Evolutionary conservation across 2,329 filamentous ascomycete species (phyloP).

Genomic region (Penicillium verrucosum): DNA sequence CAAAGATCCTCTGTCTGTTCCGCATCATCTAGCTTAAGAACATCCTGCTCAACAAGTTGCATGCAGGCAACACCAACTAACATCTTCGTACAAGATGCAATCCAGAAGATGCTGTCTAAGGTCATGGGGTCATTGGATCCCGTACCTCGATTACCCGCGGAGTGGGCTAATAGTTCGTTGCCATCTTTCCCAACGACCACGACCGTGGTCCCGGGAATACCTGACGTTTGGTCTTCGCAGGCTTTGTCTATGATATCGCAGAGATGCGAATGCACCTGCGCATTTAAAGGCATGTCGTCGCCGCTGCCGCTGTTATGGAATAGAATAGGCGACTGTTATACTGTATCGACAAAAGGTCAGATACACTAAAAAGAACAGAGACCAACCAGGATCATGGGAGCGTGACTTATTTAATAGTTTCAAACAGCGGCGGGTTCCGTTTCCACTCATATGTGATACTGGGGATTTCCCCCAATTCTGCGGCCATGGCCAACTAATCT

Average conservation of each 20-base stretch:
- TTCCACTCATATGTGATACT: too few species aligned
- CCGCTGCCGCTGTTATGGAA: neutral
- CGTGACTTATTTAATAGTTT: neutral
- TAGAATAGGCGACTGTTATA: neutral
- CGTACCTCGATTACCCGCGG: neutral
- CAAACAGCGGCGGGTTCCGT: neutral
- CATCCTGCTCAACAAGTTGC: constrained; percentile 48
- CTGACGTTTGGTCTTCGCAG: constrained; percentile 7
- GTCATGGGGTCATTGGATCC: constrained; percentile 48
- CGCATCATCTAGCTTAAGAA: constrained; percentile 42
- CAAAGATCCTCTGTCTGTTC: constrained; percentile 39
- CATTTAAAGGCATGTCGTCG: neutral
- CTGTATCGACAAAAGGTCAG: too few species aligned
- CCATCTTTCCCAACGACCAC: constrained; percentile 4
- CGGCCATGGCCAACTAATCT: neutral
- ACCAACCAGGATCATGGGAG: neutral
- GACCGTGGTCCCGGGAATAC: neutral
- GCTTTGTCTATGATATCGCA: constrained; percentile 8
- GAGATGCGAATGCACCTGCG: neutral
- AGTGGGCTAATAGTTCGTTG: neutral
- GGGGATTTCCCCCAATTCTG: neutral
- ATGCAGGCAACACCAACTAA: constrained; percentile 46
- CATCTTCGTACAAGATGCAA: constrained; percentile 53
- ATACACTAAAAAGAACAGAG: neutral
- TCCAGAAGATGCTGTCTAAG: constrained; percentile 54